These are phyloP conservation scores for Tricholoma hemisulphureum DNA, from an alignment of 768 basidiomycete genomes.

Conservation along the genomic window DNA sequence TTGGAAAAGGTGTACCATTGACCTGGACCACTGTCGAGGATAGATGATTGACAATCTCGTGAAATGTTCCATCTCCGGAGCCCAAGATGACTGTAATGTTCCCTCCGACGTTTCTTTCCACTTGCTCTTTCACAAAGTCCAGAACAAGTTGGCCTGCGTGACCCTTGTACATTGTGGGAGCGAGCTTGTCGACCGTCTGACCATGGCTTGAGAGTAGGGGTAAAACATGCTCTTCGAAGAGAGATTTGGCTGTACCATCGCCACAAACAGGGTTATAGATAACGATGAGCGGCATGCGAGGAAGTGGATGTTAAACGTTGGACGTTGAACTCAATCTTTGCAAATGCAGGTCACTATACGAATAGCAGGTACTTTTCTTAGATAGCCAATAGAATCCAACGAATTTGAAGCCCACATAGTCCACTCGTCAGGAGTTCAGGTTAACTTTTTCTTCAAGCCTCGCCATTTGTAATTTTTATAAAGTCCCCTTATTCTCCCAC, in stretches of 20 bases:
- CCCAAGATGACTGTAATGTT: constrained; percentile 55
- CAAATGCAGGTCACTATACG: too few relatives aligned
- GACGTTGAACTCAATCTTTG: too few relatives aligned
- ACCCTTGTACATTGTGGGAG: constrained; percentile 48
- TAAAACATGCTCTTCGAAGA: constrained; percentile 61
- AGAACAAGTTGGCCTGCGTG: constrained; percentile 54
- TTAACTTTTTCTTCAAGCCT: too few relatives aligned
- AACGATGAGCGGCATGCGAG: constrained; percentile 50
- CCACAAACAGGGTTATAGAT: constrained; percentile 81
- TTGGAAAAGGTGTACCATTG: constrained; percentile 19
- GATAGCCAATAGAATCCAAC: too few relatives aligned
- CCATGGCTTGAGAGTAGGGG: constrained; percentile 53
- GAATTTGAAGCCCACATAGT: too few relatives aligned
- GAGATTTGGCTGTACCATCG: constrained; percentile 48
- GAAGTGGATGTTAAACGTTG: neutral
- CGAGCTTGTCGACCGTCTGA: constrained; percentile 38
- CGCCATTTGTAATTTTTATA: too few relatives aligned
- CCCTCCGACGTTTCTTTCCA: constrained; percentile 14
- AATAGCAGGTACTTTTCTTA: too few relatives aligned
- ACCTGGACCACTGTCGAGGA: constrained; percentile 24
- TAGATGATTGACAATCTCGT: constrained; percentile 78
- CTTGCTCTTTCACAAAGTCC: constrained; percentile 33
- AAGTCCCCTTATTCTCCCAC: too few relatives aligned
- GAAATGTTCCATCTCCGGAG: constrained; percentile 91
- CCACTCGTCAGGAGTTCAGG: too few relatives aligned